These are phyloP conservation scores for Eucalyptus regnans DNA, from an alignment of 345 rosid genomes.

Conservation along the genomic window DNA sequence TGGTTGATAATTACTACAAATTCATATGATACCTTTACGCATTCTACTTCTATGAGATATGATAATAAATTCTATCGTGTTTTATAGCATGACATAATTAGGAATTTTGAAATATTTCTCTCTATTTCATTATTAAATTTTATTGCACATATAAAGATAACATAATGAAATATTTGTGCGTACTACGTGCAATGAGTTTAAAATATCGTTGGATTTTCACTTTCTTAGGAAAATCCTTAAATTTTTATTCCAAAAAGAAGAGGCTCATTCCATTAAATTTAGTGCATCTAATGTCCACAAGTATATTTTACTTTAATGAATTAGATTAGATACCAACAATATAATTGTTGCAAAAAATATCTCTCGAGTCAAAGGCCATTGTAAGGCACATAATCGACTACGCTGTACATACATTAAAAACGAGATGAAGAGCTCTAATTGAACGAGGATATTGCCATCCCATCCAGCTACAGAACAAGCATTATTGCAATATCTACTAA, in stretches of 20 bases:
- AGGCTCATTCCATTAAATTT: neutral
- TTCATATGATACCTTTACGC: neutral
- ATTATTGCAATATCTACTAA: neutral
- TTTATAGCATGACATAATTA: neutral
- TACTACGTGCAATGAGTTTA: neutral
- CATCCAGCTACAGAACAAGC: neutral
- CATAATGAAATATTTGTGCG: neutral
- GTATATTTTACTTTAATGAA: neutral
- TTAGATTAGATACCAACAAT: neutral
- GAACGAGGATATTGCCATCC: neutral
- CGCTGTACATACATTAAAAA: neutral
- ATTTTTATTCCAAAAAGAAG: neutral
- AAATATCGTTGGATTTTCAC: neutral
- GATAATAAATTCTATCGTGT: neutral
- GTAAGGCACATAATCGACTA: neutral
- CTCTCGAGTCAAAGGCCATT: neutral
- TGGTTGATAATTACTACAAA: neutral
- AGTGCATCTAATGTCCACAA: neutral
- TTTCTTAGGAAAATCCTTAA: neutral
- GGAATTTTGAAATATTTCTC: neutral
- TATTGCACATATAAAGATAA: neutral
- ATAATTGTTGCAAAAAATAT: neutral
- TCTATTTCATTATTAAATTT: neutral
- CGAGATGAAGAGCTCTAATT: neutral
- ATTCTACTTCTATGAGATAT: neutral